These are phyloP conservation scores for Penicillium flavigenum DNA, from an alignment of 495 filamentous ascomycete species.

Conservation along the genomic window DNA sequence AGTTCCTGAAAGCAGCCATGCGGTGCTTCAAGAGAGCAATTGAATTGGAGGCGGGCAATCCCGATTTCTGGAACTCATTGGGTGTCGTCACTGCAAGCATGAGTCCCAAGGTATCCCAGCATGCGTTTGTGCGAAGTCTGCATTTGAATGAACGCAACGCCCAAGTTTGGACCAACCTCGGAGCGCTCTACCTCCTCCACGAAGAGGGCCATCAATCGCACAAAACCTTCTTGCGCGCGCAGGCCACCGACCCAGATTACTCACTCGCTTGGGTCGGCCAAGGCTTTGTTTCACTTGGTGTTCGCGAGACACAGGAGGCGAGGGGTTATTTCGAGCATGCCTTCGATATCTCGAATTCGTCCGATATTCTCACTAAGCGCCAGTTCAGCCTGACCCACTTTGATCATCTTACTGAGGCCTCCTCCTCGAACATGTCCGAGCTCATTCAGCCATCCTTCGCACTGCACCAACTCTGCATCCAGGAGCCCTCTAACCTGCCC, in stretches of 20 bases:
- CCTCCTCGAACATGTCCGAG: slow-evolving; percentile 55
- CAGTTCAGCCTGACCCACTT: slow-evolving; percentile 78
- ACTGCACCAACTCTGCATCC: slow-evolving; percentile 71
- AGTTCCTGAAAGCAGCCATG: slow-evolving; percentile 76
- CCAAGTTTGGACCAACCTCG: slow-evolving; percentile 86
- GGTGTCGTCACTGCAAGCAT: slow-evolving; percentile 83
- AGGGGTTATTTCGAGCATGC: slow-evolving; percentile 88
- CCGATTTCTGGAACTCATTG: slow-evolving; percentile 97
- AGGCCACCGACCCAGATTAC: slow-evolving; percentile 92
- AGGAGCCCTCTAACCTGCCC: slow-evolving; percentile 63
- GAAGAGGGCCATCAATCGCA: slow-evolving; percentile 81
- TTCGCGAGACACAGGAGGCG: slow-evolving; percentile 73
- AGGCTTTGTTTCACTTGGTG: slow-evolving; percentile 73
- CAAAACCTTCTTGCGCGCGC: slow-evolving; percentile 82
- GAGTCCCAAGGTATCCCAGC: slow-evolving; percentile 86
- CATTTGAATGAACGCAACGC: slow-evolving; percentile 86
- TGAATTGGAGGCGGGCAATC: slow-evolving; percentile 89
- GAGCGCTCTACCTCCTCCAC: slow-evolving; percentile 79
- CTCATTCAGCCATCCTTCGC: slow-evolving; percentile 82
- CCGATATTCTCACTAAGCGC: slow-evolving; percentile 65
- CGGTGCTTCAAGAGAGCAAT: slow-evolving; percentile 96
- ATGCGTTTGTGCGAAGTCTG: slow-evolving; percentile 88
- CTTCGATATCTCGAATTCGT: slow-evolving; percentile 83
- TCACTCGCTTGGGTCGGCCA: slow-evolving; percentile 92
- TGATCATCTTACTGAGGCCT: slow-evolving; percentile 62